Conservation (phyloP, 768 basidiomycete species). For the Gloeopeniophorella convolvens region DNA sequence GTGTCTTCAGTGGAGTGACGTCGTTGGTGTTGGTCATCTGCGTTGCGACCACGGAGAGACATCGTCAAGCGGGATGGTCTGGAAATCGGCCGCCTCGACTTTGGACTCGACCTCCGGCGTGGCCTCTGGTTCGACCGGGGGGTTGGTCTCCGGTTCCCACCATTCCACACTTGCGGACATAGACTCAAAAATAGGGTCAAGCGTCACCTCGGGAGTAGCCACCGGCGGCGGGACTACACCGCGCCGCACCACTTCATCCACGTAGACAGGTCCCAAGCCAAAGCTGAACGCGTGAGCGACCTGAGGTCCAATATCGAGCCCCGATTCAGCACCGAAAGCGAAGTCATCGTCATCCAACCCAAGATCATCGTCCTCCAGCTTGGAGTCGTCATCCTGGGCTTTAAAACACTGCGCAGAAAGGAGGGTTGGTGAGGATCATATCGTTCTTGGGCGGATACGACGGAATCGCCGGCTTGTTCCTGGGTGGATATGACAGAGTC, state of each 20-base stretch:
- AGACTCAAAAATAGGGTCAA: neutral
- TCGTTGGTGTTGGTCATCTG: neutral
- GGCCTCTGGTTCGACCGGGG: neutral
- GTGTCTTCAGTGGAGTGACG: too few relatives aligned
- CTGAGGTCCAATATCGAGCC: neutral
- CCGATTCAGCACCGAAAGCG: too few relatives aligned
- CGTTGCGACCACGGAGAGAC: neutral
- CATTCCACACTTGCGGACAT: conserved; percentile 7
- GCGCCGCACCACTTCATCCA: neutral
- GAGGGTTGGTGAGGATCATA: neutral
- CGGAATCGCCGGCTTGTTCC: neutral
- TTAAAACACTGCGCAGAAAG: conserved; percentile 5
- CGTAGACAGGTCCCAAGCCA: neutral
- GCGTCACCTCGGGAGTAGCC: neutral
- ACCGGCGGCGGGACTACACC: neutral
- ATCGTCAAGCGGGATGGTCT: neutral
- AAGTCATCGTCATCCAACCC: too few relatives aligned
- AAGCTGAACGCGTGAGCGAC: neutral
- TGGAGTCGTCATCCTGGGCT: conserved; percentile 1
- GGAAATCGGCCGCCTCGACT: neutral
- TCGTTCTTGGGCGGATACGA: neutral
- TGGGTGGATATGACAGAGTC: too few relatives aligned
- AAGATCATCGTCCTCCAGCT: neutral
- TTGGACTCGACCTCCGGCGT: too few relatives aligned
- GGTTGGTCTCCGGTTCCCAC: neutral